Evolutionary conservation across 139 green algal genomes (phyloP), one percentile per base, ranked within the genome.

Genomic region (Raphidocelis subcapitata): DNA sequence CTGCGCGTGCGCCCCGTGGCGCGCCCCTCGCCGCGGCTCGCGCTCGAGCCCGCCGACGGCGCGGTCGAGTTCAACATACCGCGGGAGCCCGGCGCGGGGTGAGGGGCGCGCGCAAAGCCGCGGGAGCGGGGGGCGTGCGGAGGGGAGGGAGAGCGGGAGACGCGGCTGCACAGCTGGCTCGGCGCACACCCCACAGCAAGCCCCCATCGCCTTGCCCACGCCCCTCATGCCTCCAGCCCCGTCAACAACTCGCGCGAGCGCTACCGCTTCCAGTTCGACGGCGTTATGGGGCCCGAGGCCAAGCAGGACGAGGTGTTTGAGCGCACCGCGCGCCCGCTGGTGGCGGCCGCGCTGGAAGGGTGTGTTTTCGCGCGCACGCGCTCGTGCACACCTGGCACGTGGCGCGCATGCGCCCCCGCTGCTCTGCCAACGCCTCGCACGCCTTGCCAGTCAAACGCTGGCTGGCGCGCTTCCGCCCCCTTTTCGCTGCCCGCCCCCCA

Each of bases 291-390:
- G 4, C 65, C 79, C 23, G 85, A 95, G 21, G 86, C 88, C 28
- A 94, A 93, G 73, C 92, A 97, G 75, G 90, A 94, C 69, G 82
- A 93, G 84, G 86, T 97, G 41, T 98, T 97, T 84, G 89, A 96
- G 57, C 74, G 83, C 1, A 87, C 94, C 5, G 90, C 89, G 0
- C 66, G 74, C 15, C 70, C 72, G 12, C 80, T 91, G 26, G 80
- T 93, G 5, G 24, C 70, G 3, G 82, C 80, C 0, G 74, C 87
- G 1, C 71, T 97, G 69, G 84, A 94, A 20, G 93, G 93, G 15
- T 85, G 41, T n/a, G n/a, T n/a, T n/a, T n/a, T n/a, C n/a, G n/a
- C n/a, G n/a, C n/a, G n/a, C n/a, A n/a, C n/a, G n/a, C n/a, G n/a
- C n/a, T n/a, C n/a, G n/a, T n/a, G n/a, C n/a, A n/a, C n/a, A n/a